Base-by-base conservation (phyloP, 306 rosid genomes). In the Pyrus betulifolia region DNA sequence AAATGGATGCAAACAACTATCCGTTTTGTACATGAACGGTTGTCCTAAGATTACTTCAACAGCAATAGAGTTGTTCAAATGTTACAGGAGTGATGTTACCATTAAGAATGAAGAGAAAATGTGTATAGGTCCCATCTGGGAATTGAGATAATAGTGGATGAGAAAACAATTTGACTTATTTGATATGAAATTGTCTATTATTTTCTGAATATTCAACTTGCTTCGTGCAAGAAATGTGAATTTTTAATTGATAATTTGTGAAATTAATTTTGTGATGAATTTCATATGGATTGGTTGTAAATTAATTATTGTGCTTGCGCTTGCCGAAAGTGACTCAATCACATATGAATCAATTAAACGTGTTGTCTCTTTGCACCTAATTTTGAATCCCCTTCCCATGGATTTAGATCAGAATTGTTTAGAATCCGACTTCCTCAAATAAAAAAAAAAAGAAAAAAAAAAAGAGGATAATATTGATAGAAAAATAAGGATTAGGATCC, bases 1-100 rank as follows among this genome's bases (percentile, higher is more conserved):
- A 6, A 86, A 88, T 59, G 96, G 96, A 7, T 91, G 96, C 78
- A 75, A 23, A 74, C 79, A 77, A 69, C 96, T 90, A 73, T 58
- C 84, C 12, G 66, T 85, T 83, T 61, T 91, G 74, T 87, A 88
- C 82, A 40, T 87, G 82, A 82, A 42, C 21, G 80, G 83, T 54
- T 85, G 91, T 62, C 1, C 1, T 75, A 82, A 55, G 55, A n/a
- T 84, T 82, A 72, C 85, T 2, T 14, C 80, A 22, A 58, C 45
- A 22, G 96, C 96, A 25, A 61, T 85, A 19, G 90, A 86, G 86
- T 46, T 90, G 62, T 90, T 88, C 76, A 90, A 85, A 86, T 83
- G 73, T 76, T 77, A 86, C 38, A 85, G 93, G 79, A 72, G 80
- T 55, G 44, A 81, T 70, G 89, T 91, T 77, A 28, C 54, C 74